These are phyloP conservation scores for Saturnispora besseyi DNA, from an alignment of 805 yeast species.

Conservation along the genomic window DNA sequence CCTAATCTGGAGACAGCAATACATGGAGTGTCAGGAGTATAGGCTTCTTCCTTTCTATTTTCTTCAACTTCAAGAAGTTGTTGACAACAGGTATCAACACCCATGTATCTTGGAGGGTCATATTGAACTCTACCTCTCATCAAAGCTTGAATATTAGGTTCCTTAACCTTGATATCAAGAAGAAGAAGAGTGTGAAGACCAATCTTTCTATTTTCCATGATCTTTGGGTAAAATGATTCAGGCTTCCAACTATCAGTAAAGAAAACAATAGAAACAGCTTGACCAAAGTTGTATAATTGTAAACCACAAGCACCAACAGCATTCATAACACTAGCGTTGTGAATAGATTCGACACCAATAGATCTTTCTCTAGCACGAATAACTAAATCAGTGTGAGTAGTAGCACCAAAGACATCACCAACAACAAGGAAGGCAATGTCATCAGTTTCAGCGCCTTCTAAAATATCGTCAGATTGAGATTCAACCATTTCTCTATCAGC, in stretches of 20 bases:
- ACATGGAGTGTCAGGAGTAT: slow-evolving; percentile 82
- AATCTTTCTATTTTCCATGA: slow-evolving; percentile 79
- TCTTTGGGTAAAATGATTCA: slow-evolving; percentile 84
- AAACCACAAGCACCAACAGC: slow-evolving; percentile 98
- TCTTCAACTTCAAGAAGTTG: slow-evolving; percentile 88
- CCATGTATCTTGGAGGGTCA: slow-evolving; percentile 97
- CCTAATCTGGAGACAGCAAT: slow-evolving; percentile 91
- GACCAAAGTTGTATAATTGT: slow-evolving; percentile 91
- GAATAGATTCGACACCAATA: slow-evolving; percentile 73
- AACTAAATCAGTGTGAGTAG: slow-evolving; percentile 92
- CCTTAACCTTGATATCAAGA: slow-evolving; percentile 91
- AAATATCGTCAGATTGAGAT: slow-evolving; percentile 73
- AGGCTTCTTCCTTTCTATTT: slow-evolving; percentile 62
- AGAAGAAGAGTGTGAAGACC: slow-evolving; percentile 88
- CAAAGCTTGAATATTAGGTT: slow-evolving; percentile 89
- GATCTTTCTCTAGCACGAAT: slow-evolving; percentile 81
- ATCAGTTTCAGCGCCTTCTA: slow-evolving; percentile 65
- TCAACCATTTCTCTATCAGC: slow-evolving; percentile 97
- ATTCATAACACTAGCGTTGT: slow-evolving; percentile 95
- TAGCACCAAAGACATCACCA: slow-evolving; percentile 97
- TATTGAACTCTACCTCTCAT: slow-evolving; percentile 86
- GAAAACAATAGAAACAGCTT: slow-evolving; percentile 92
- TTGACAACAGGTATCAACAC: slow-evolving; percentile 77
- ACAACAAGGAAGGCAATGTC: slow-evolving; percentile 94
- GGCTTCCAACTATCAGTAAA: slow-evolving; percentile 96